Conservation (phyloP, 225 moss, liverwort and hornwort species). For the Sphagnum contortum region DNA sequence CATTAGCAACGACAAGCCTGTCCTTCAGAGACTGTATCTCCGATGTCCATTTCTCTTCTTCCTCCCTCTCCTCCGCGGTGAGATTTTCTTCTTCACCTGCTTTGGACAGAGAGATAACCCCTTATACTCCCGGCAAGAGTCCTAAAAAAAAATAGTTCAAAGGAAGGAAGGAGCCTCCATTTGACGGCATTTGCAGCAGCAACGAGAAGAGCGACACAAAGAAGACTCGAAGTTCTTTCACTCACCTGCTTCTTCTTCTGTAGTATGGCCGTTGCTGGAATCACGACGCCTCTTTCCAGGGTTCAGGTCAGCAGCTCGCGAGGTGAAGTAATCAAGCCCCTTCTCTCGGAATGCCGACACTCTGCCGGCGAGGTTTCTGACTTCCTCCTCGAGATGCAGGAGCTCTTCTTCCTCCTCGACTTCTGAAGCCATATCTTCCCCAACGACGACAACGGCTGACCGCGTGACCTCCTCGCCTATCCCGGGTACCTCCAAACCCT, state of each 20-base stretch:
- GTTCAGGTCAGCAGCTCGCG: neutral
- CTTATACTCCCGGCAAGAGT: too few species aligned
- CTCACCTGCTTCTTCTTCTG: neutral
- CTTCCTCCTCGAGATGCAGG: slow-evolving; percentile 18
- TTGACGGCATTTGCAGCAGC: neutral
- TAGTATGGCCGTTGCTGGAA: neutral
- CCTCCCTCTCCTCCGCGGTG: slow-evolving; percentile 6
- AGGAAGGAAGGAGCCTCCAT: neutral
- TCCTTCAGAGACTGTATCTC: slow-evolving; percentile 17
- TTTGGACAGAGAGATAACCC: neutral
- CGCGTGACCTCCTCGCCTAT: too few species aligned
- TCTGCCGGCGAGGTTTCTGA: slow-evolving; percentile 23
- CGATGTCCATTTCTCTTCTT: slow-evolving; percentile 12
- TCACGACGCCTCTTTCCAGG: neutral
- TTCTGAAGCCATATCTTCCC: too few species aligned
- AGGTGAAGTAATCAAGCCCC: slow-evolving; percentile 27
- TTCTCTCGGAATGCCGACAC: slow-evolving; percentile 30
- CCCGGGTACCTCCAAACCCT: too few species aligned
- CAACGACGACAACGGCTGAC: too few species aligned
- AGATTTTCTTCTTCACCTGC: slow-evolving; percentile 2
- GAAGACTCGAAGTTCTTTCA: slow-evolving; percentile 1
- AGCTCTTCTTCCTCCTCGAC: too few species aligned
- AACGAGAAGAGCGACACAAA: neutral
- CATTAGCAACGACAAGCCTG: slow-evolving; percentile 29
- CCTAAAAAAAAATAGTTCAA: slow-evolving; percentile 7